Conservation (phyloP, 1,284 basidiomycete species). For the Bjerkandera adusta region DNA sequence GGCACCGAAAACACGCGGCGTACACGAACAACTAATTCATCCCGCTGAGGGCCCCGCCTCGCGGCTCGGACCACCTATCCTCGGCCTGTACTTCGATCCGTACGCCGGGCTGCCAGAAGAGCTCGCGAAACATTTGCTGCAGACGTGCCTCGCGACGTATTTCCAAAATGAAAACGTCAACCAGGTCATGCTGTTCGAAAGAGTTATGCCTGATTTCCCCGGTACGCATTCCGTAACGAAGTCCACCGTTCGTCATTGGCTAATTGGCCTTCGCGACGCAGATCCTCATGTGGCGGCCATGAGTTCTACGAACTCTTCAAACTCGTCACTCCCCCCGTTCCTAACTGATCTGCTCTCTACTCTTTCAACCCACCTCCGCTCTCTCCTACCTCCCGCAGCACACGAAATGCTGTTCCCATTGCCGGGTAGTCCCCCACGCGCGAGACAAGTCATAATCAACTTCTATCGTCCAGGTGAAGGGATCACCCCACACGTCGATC, state of each 20-base stretch:
- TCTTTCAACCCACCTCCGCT: constrained; percentile 46
- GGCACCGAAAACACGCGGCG: constrained; percentile 2
- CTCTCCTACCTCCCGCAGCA: constrained; percentile 44
- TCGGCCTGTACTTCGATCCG: constrained; percentile 63
- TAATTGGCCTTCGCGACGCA: too few relatives aligned
- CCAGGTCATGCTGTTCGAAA: constrained; percentile 79
- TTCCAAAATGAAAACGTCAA: constrained; percentile 53
- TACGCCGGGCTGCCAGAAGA: constrained; percentile 46
- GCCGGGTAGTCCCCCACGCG: constrained; percentile 34
- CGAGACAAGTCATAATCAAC: constrained; percentile 79
- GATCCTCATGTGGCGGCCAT: too few relatives aligned
- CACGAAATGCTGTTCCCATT: constrained; percentile 55
- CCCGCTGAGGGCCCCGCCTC: constrained; percentile 20
- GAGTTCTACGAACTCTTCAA: too few relatives aligned
- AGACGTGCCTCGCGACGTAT: constrained; percentile 56
- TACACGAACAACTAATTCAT: constrained; percentile 6
- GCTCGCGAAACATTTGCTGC: constrained; percentile 47
- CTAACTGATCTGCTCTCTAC: constrained; percentile 50
- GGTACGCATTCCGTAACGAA: too few relatives aligned
- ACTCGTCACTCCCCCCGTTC: constrained; percentile 52
- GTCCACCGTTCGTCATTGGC: too few relatives aligned
- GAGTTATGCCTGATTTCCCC: constrained; percentile 24
- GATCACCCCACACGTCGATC: constrained; percentile 76
- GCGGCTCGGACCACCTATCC: constrained; percentile 49
- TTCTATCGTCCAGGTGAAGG: constrained; percentile 78